A percentile compares a stretch with the other conserved stretches of the same genome.
phyloP scores from a whole-genome alignment of 106 monocot species.

The Allium sativum region DNA sequence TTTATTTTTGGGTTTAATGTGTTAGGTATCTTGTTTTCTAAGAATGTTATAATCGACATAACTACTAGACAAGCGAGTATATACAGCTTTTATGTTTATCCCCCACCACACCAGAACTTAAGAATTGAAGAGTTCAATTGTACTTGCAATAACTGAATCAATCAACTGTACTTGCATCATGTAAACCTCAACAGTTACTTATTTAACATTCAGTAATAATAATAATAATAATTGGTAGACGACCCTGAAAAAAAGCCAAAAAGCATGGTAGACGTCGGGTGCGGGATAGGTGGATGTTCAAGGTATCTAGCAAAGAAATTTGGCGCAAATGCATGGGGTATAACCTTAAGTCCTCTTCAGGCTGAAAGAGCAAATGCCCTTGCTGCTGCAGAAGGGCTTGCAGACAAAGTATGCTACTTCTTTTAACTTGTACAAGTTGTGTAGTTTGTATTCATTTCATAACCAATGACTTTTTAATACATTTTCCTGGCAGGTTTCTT shows the following conservation, averaged over 20 bases:
- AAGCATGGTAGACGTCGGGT: constrained; percentile 80
- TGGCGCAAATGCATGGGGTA: constrained; percentile 51
- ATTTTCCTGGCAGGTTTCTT: constrained; percentile 49
- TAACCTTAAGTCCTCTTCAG: constrained; percentile 85
- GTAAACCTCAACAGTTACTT: no score
- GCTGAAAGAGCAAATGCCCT: constrained; percentile 58
- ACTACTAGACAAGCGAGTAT: no score
- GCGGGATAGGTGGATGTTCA: constrained; percentile 85
- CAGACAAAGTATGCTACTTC: constrained; percentile 22
- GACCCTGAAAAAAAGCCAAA: constrained; percentile 41
- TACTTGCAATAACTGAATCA: no score
- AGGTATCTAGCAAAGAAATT: constrained; percentile 75
- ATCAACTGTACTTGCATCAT: no score
- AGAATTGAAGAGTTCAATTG: no score
- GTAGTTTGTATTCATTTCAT: background rate
- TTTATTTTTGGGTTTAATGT: no score
- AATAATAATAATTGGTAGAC: constrained; percentile 19
- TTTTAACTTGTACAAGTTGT: background rate
- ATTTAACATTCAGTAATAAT: background rate
- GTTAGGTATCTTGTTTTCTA: no score
- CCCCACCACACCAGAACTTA: no score
- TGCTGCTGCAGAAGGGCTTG: constrained; percentile 41
- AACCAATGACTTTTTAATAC: no score
- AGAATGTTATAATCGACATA: no score
- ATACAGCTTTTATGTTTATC: no score